Evolutionary conservation across 306 rosid species (phyloP).

Genomic region (Vicia villosa): DNA sequence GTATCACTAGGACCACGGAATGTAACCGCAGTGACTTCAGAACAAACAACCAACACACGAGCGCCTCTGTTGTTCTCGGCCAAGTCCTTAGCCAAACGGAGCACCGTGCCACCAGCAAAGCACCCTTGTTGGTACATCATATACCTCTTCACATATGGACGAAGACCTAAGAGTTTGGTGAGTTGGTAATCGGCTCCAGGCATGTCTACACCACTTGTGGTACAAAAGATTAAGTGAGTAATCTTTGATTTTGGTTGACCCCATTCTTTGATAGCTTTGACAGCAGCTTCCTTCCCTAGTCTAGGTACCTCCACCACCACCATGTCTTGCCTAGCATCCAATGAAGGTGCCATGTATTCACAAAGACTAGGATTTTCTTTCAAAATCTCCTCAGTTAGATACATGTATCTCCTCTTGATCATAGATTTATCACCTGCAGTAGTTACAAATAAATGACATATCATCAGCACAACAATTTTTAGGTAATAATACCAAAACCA

Average conservation of each 20-base stretch:
- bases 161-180: conserved; percentile 71
- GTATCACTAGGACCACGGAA: conserved; percentile 40
- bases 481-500: too few relatives aligned
- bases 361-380: conserved; percentile 47
- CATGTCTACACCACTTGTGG: conserved; percentile 83
- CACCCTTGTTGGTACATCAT: conserved; percentile 73
- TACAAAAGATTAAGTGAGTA: conserved; percentile 70
- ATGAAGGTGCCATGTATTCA: conserved; percentile 65
- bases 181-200: conserved; percentile 74
- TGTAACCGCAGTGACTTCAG: conserved; percentile 39
- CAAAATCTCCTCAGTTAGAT: conserved; percentile 31
- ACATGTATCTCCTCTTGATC: conserved; percentile 42
- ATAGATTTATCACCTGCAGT: conserved; percentile 50
- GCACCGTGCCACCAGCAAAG: conserved; percentile 43
- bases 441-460: not conserved
- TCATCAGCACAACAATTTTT: not conserved
- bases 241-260: conserved; percentile 68
- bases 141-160: conserved; percentile 63
- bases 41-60: conserved; percentile 40
- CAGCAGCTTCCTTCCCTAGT: conserved; percentile 73
- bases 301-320: conserved; percentile 69
- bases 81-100: conserved; percentile 45
- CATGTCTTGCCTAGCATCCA: conserved; percentile 77
- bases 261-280: conserved; percentile 51
- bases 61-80: conserved; percentile 43